These are phyloP conservation scores for Lumnitzera littorea DNA, from an alignment of 345 rosid species.

Conservation along the genomic window DNA sequence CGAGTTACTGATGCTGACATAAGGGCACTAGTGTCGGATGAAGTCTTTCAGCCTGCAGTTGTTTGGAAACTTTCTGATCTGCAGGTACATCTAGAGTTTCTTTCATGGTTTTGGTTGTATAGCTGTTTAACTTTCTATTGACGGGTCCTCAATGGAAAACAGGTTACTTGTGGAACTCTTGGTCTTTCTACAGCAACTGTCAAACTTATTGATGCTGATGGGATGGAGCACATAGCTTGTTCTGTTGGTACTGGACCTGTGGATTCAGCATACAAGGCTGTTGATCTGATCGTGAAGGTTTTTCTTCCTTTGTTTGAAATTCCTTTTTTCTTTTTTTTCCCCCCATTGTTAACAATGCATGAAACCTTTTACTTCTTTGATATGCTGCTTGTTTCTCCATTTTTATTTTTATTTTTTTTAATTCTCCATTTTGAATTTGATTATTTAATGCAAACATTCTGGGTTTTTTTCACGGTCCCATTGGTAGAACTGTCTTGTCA, in stretches of 20 bases:
- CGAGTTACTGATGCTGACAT: slow-evolving; percentile 89
- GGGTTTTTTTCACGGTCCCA: too few relatives aligned
- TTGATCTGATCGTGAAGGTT: slow-evolving; percentile 84
- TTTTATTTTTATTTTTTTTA: too few relatives aligned
- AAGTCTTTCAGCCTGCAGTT: slow-evolving; percentile 82
- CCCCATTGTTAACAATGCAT: too few relatives aligned
- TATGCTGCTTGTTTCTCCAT: background rate
- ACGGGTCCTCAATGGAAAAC: slow-evolving; percentile 1
- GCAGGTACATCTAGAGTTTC: slow-evolving; percentile 42
- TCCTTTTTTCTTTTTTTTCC: background rate
- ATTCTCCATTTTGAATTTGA: background rate
- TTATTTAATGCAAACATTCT: too few relatives aligned
- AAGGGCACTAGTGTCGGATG: slow-evolving; percentile 88
- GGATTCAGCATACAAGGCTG: slow-evolving; percentile 97
- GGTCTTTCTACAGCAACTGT: slow-evolving; percentile 93
- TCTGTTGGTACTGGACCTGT: slow-evolving; percentile 91
- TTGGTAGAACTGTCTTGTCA: too few relatives aligned
- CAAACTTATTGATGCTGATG: slow-evolving; percentile 61
- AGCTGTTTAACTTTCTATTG: background rate
- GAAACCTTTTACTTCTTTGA: too few relatives aligned
- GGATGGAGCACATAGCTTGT: slow-evolving; percentile 68
- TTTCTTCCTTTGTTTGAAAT: background rate
- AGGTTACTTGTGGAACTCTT: slow-evolving; percentile 93
- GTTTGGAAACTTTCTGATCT: slow-evolving; percentile 79
- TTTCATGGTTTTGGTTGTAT: background rate